Evolutionary conservation across 108 stramenopile species (phyloP), one percentile per base, ranked within the genome.

Genomic region (Schizochytrium sp.): DNA sequence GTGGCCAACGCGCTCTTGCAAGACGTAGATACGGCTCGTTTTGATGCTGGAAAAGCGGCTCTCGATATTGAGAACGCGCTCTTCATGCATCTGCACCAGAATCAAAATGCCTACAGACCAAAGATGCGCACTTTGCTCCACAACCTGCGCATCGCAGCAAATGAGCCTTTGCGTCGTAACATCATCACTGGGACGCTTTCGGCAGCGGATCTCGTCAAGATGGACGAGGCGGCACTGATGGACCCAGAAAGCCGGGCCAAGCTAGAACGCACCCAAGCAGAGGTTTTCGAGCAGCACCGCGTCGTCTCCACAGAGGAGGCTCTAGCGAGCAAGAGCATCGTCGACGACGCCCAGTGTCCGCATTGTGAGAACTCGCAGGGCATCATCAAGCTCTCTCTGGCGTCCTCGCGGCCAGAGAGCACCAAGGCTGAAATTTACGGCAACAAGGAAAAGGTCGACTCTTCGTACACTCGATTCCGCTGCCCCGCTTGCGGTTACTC

Each of bases 391-490:
- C 48, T 53, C 28, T 53, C 76, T 12, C 45, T 83, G 10, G 76
- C 76, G 25, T 8, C 25, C 12, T 53, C 45, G n/a, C 76, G 51
- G 6, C 63, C 63, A 0, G 76, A 83, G 48, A 53, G 48, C 51
- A 53, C 76, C 45, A 83, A 83, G 51, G 76, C 76, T 47, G 76
- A 83, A 23, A 83, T 83, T 16, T 83, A 53, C 25, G 76, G 76
- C 45, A 83, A 83, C 51, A 83, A 83, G 76, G 76, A 83, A 45
- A 6, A 34, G 6, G 25, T n/a, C n/a, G 51, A 83, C 51, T 43
- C 45, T 12, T 21, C n/a, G 48, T 45, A 6, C 19, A 23, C 44
- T 6, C 45, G 76, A 6, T 83, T 28, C 3, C 76, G 51, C 16
- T 83, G 76, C 4, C 48, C 48, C 10, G 45, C 10, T 12, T 83